Evolutionary conservation across 2,329 filamentous ascomycete species (phyloP).

Genomic region (Thelonectria discophora): DNA sequence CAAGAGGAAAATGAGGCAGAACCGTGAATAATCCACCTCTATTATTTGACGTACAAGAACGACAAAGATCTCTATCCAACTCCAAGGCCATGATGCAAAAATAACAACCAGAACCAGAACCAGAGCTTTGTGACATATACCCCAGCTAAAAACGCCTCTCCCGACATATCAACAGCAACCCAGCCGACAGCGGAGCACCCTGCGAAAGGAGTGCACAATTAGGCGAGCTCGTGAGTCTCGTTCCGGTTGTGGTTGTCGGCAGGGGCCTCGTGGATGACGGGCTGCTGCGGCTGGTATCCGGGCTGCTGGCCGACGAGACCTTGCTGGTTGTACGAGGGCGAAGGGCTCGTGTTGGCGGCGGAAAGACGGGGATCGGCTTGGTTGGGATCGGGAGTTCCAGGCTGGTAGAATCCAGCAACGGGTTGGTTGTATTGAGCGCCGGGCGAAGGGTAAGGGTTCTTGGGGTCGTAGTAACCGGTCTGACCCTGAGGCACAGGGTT

Average conservation of each 20-base stretch:
- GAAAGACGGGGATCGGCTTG: constrained; percentile 35
- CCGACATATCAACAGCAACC: not conserved
- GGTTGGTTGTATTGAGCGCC: constrained; percentile 35
- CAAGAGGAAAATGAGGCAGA: not conserved
- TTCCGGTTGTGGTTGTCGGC: constrained; percentile 38
- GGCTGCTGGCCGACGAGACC: constrained; percentile 31
- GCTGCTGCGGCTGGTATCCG: constrained; percentile 38
- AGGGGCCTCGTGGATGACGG: constrained; percentile 50
- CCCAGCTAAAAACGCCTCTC: constrained; percentile 25
- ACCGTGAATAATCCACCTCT: constrained; percentile 13
- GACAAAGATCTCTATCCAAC: constrained; percentile 30
- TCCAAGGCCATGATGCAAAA: constrained; percentile 29
- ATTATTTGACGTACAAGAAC: constrained; percentile 21
- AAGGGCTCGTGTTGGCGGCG: constrained; percentile 29
- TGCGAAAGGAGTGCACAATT: not conserved
- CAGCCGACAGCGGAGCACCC: not conserved
- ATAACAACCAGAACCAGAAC: constrained; percentile 17
- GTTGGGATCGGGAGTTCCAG: constrained; percentile 22
- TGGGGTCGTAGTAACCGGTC: constrained; percentile 42
- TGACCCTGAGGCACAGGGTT: constrained; percentile 26
- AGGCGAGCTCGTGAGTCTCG: constrained; percentile 54
- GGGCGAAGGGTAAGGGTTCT: constrained; percentile 38
- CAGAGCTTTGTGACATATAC: constrained; percentile 7
- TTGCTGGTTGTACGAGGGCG: constrained; percentile 31
- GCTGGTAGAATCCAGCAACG: constrained; percentile 31